These are phyloP conservation scores for Penicillium hesseltinei DNA, from an alignment of 2,329 filamentous ascomycete species.

Conservation along the genomic window DNA sequence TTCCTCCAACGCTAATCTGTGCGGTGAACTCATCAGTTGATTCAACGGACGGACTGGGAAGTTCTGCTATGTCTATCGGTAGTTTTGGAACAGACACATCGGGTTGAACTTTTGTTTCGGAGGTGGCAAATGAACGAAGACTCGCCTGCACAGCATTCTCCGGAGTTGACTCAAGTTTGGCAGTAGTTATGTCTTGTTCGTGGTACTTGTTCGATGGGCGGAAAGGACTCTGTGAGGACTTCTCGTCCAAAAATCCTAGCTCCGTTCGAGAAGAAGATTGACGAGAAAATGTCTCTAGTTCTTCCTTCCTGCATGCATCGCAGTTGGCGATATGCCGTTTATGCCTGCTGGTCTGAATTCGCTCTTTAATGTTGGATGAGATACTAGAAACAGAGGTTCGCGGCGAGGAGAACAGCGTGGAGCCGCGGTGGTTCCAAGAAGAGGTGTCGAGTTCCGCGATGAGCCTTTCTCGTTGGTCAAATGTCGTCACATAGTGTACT, in stretches of 20 bases:
- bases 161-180: neutral
- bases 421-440: conserved; percentile 30
- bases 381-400: conserved; percentile 20
- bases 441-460: conserved; percentile 39
- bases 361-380: conserved; percentile 22
- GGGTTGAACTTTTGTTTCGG: conserved; percentile 2
- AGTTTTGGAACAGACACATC: neutral
- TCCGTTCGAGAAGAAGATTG: conserved; percentile 16
- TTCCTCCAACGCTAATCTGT: conserved; percentile 60
- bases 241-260: conserved; percentile 13
- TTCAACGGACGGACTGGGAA: conserved; percentile 4
- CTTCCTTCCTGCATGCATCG: conserved; percentile 48
- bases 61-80: neutral
- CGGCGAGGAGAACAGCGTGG: conserved; percentile 23
- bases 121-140: neutral
- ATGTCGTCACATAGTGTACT: conserved; percentile 45
- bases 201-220: neutral
- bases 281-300: conserved; percentile 23
- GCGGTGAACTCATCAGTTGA: conserved; percentile 25
- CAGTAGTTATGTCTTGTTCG: neutral
- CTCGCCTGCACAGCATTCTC: neutral
- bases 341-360: conserved; percentile 19
- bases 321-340: conserved; percentile 51
- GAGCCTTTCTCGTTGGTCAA: conserved; percentile 31
- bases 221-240: conserved; percentile 2